A percentile compares a stretch with the other conserved stretches of the same genome.
Evolutionary conservation across 768 basidiomycete species (phyloP).

Genomic region (Mycena leptocephala): DNA sequence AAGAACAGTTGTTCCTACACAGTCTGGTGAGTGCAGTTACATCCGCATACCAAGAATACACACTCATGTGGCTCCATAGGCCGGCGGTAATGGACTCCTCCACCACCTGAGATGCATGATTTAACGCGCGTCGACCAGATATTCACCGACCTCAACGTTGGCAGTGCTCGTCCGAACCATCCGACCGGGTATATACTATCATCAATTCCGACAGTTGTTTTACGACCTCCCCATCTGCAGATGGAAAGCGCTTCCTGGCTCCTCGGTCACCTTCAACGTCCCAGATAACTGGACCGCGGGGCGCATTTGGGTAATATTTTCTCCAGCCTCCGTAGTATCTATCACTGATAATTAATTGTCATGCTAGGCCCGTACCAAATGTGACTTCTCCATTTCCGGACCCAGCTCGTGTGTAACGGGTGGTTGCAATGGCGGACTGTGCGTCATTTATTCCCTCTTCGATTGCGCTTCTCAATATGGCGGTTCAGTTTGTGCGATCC

Average conservation of each 20-base stretch:
- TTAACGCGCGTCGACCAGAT: slow-evolving; percentile 30
- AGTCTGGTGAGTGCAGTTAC: slow-evolving; percentile 53
- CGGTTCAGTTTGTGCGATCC: slow-evolving; percentile 49
- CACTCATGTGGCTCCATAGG: neutral
- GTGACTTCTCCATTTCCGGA: slow-evolving; percentile 55
- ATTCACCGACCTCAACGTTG: slow-evolving; percentile 59
- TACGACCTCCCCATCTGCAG: neutral
- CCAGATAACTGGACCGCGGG: slow-evolving; percentile 66
- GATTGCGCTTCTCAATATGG: neutral
- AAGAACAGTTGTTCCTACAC: slow-evolving; percentile 64
- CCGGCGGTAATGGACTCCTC: slow-evolving; percentile 6
- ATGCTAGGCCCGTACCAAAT: slow-evolving; percentile 57
- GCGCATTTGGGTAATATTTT: slow-evolving; percentile 61
- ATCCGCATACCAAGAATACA: no score
- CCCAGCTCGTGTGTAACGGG: slow-evolving; percentile 60
- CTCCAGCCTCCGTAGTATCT: neutral
- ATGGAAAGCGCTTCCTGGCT: slow-evolving; percentile 41
- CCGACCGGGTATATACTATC: slow-evolving; percentile 39
- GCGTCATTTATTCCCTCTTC: neutral
- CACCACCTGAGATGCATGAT: neutral
- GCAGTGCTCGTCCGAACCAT: slow-evolving; percentile 50
- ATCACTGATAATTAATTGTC: neutral
- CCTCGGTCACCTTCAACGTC: slow-evolving; percentile 54
- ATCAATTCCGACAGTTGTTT: no score
- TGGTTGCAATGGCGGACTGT: slow-evolving; percentile 63